Evolutionary conservation across 139 green algal genomes (phyloP).

Genomic region (Auxenochlorella protothecoides): DNA sequence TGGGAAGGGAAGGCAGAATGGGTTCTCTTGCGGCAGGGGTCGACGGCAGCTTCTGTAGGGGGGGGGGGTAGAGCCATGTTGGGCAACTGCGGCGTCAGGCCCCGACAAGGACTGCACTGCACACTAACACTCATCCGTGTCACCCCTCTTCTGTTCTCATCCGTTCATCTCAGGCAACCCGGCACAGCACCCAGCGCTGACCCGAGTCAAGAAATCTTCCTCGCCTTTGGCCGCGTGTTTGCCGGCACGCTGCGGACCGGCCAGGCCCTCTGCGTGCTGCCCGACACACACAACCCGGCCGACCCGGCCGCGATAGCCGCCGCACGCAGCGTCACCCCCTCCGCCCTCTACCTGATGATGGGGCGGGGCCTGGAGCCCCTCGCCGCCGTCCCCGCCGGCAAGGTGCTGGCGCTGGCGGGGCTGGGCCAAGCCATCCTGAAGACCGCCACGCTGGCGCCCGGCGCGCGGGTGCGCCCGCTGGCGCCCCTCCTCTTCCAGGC

Average conservation of each 20-base stretch:
- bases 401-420: constrained; percentile 75
- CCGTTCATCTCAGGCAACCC: neutral
- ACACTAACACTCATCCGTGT: no score
- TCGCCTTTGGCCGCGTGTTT: constrained; percentile 88
- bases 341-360: constrained; percentile 96
- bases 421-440: constrained; percentile 81
- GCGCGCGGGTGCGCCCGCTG: constrained; percentile 57
- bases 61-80: no score
- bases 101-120: no score
- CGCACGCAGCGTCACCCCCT: neutral
- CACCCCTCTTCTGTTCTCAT: no score
- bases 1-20: neutral
- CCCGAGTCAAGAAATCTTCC: constrained; percentile 52
- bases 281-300: constrained; percentile 56
- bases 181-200: neutral
- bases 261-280: constrained; percentile 60
- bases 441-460: constrained; percentile 76
- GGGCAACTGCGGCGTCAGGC: no score
- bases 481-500: constrained; percentile 87
- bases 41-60: no score
- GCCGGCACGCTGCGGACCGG: constrained; percentile 53
- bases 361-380: constrained; percentile 60
- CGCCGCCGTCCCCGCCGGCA: constrained; percentile 72
- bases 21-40: no score
- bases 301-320: constrained; percentile 8